These are phyloP conservation scores for Eucalyptus erythrocorys DNA, from an alignment of 345 rosid species.

Conservation along the genomic window DNA sequence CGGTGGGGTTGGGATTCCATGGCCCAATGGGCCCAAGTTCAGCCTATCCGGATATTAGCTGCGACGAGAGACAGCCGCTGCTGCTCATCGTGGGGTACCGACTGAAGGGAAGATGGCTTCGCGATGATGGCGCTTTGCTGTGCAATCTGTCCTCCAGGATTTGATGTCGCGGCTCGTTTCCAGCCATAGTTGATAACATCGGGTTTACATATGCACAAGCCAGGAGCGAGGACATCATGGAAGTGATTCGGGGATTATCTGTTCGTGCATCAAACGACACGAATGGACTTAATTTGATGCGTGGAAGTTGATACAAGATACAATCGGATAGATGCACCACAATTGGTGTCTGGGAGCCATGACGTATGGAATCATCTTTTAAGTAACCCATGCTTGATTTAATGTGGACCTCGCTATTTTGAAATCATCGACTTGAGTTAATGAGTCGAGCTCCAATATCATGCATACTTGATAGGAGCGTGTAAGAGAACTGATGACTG, in stretches of 20 bases:
- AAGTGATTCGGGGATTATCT: background rate
- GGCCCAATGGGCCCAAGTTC: background rate
- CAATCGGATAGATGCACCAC: background rate
- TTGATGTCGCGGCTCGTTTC: background rate
- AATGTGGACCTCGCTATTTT: accelerated
- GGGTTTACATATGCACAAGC: background rate
- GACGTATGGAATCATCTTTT: background rate
- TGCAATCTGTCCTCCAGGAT: background rate
- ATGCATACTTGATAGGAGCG: background rate
- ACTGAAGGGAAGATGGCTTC: background rate
- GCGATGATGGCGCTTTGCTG: background rate
- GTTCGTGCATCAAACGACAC: background rate
- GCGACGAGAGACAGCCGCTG: background rate
- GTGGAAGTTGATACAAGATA: background rate
- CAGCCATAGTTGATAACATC: background rate
- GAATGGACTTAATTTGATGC: background rate
- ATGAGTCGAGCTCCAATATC: background rate
- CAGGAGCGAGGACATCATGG: background rate
- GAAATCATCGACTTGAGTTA: background rate
- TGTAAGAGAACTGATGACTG: no score
- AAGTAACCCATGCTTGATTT: background rate
- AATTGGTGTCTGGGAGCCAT: accelerated
- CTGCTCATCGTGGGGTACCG: background rate
- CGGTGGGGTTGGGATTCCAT: background rate
- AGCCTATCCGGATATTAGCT: background rate